Base-by-base conservation (phyloP, 2,329 filamentous ascomycete genomes). In the Rutstroemia sp. region DNA sequence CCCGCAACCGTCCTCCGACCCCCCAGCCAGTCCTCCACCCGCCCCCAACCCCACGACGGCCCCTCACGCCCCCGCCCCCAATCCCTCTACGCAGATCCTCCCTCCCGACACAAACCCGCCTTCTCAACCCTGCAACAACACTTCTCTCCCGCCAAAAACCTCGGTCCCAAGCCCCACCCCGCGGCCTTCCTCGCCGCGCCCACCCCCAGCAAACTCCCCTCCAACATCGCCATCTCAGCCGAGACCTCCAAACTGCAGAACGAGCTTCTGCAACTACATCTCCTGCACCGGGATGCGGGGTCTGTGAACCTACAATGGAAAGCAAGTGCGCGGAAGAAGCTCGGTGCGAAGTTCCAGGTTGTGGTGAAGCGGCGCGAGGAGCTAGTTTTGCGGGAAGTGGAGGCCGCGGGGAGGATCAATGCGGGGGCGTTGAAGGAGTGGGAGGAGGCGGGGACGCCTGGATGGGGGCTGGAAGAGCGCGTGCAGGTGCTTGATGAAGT, bases 81-180 rank as follows among this genome's bases (percentile, higher is more conserved):
- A 57, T 49, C 56, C 7, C 30, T 59, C 17, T 58, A 57, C 23
- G 55, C 49, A 5, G 62, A 66, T 7, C 41, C 61, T 5, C 61
- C 58, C 44, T 39, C 60, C 4, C 50, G 55, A 19, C 62, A 58
- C 39, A 63, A 59, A 57, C 68, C 68, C 19, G 58, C 63, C 10
- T 87, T 87, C 69, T 80, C 75, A 48, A 85, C 79, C 0, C 76
- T 81, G 41, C 83, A 87, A 62, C 83, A 87, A 62, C 82, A 87
- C 70, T 87, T 81, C 71, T 84, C 81, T 27, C 84, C 85, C 0
- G 79, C 80, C 46, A 86, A 86, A 65, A 75, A 74, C 4, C 71
- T 76, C 8, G 76, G 79, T 0, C 81, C 84, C 0, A 88, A 87
- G 59, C 81, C 83, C 5, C 73, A 81, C n/a, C 80, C 80, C 0